Percentiles rank a stretch among this genome's conserved stretches.
Conservation (phyloP, 2,329 filamentous ascomycete species). For the Dryadomyces sulphureus region DNA sequence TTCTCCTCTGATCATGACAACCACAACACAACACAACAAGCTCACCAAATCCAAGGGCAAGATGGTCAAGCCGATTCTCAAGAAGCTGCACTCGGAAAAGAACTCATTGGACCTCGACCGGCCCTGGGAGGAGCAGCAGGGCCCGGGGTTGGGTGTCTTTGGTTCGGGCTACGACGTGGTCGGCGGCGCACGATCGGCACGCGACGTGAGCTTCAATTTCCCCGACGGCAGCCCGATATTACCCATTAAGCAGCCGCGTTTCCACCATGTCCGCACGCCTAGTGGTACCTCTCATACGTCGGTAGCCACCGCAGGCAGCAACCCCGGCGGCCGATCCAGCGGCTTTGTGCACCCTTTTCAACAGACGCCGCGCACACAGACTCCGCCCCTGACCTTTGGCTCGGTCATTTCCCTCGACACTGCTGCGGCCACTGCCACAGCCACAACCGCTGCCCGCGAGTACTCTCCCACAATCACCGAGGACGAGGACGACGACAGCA, state of each 20-base stretch:
- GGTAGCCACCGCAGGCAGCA: slow-evolving; percentile 38
- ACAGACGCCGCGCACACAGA: slow-evolving; percentile 46
- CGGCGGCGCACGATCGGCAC: slow-evolving; percentile 15
- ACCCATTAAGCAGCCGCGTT: slow-evolving; percentile 20
- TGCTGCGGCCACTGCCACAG: slow-evolving; percentile 9
- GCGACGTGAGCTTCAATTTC: slow-evolving; percentile 32
- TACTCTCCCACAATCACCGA: slow-evolving; percentile 42
- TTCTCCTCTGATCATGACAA: slow-evolving; percentile 9
- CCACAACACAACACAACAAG: slow-evolving; percentile 17
- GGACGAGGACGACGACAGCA: slow-evolving; percentile 27
- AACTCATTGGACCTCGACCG: slow-evolving; percentile 48
- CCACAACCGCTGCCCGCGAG: slow-evolving; percentile 29
- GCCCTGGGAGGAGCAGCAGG: slow-evolving; percentile 40
- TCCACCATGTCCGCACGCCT: slow-evolving; percentile 41
- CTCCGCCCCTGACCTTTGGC: slow-evolving; percentile 43
- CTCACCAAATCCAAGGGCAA: slow-evolving; percentile 31
- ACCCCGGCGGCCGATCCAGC: slow-evolving; percentile 29
- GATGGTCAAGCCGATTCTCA: slow-evolving; percentile 46
- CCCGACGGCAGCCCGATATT: slow-evolving; percentile 9
- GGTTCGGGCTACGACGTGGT: slow-evolving; percentile 16
- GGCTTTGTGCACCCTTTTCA: slow-evolving; percentile 50
- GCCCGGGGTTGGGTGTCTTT: slow-evolving; percentile 20
- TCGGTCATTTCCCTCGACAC: slow-evolving; percentile 37
- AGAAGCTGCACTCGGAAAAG: slow-evolving; percentile 46
- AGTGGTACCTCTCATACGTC: slow-evolving; percentile 44